Evolutionary conservation across 257 asterid species (phyloP).

Genomic region (Solanum sitiens): DNA sequence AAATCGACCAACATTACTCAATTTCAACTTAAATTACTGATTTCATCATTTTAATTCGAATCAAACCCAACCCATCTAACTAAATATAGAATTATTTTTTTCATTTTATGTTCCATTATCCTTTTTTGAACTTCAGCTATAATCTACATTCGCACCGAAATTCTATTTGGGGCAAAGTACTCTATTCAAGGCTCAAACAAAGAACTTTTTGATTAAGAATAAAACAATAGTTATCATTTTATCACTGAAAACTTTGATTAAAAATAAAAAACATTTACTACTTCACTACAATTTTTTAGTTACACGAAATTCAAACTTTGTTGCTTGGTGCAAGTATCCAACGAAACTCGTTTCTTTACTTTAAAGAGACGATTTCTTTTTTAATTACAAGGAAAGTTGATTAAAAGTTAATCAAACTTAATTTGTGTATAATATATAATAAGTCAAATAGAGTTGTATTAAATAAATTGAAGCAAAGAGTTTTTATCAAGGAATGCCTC

Average conservation of each 20-base stretch:
- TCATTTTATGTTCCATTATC: background rate
- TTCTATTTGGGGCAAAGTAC: background rate
- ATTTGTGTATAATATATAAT: background rate
- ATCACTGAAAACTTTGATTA: too few species aligned
- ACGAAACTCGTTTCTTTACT: background rate
- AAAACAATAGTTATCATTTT: too few species aligned
- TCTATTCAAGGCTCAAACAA: accelerated
- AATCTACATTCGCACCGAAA: accelerated
- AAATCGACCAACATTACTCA: too few species aligned
- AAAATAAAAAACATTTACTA: too few species aligned
- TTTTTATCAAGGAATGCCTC: background rate
- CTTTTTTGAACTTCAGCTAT: accelerated
- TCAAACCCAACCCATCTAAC: background rate
- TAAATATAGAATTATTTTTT: too few species aligned
- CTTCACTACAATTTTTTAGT: too few species aligned
- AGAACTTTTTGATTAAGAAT: too few species aligned
- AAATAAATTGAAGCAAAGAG: background rate
- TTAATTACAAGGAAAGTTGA: background rate
- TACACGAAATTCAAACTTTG: background rate
- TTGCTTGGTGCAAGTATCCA: background rate
- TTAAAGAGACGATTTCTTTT: background rate
- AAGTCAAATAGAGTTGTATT: background rate
- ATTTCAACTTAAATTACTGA: too few species aligned
- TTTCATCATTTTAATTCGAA: too few species aligned
- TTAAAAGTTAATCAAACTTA: background rate